Base-by-base conservation (phyloP, 1,284 basidiomycete species). In the Rhodotorula sp. region DNA sequence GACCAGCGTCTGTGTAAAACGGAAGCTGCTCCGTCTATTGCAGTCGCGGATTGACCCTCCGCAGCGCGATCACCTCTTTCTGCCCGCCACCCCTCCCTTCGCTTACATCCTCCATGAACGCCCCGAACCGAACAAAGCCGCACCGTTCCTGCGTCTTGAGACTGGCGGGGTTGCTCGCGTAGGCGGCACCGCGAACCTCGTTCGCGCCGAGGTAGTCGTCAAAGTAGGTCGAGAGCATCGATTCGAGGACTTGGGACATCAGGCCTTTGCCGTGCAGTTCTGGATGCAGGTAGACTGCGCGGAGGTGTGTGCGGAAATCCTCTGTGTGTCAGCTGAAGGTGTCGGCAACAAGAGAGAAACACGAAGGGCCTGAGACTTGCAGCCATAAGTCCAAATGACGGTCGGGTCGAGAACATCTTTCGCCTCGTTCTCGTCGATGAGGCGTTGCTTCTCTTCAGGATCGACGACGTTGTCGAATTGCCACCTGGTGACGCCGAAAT, bases 141-240 rank as follows among this genome's bases (percentile, higher is more conserved):
- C 64, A 60, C 48, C 55, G 57, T n/a, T 72, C 70, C 55, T 72
- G 70, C 18, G 65, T 66, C 22, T 49, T 37, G 14, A 66, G 42
- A 20, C 64, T 66, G 14, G 54, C 54, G 6, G 24, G 18, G 44
- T 72, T 72, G 22, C 55, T 54, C 18, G 29, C 54, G 57, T 66
- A 72, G 1, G 70, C 70, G 2, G 61, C 65, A 22, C 60, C 60
- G 20, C 64, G 37, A 30, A 72, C 33, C n/a, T 55, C 46, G 10
- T 46, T 1, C 1, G 62, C 61, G 54, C 51, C n/a, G 44, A 72
- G 70, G 64, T 58, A 55, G 18, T 26, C 8, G n/a, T 44, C 2
- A 33, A 66, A 37, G 53, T 60, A 54, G 51, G 12, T 8, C 22
- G 46, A 15, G 44, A 69, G 8, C 45, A 64, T 30, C 33, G 53